Evolutionary conservation across 2,329 filamentous ascomycete genomes (phyloP).

Genomic region (Dactylellina leptospora): DNA sequence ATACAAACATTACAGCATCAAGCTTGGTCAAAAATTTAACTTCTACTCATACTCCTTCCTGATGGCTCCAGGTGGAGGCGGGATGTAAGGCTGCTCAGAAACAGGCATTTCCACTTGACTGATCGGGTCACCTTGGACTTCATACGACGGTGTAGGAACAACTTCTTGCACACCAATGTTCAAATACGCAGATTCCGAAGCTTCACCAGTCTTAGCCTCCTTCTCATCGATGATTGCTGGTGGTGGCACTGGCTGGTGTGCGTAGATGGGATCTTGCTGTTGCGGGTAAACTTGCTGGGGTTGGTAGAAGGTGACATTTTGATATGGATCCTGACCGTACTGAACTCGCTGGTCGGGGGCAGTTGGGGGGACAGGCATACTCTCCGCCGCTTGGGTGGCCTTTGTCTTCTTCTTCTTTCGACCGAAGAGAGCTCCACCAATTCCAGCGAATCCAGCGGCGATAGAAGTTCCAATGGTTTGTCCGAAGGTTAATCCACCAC

Average conservation of each 20-base stretch:
- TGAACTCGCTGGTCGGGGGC: conserved; percentile 6
- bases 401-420: conserved; percentile 40
- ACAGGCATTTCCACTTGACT: conserved; percentile 32
- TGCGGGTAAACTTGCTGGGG: conserved; percentile 16
- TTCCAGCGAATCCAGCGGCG: conserved; percentile 32
- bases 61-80: conserved; percentile 26
- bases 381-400: neutral
- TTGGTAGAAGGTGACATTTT: too few species aligned
- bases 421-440: conserved; percentile 26
- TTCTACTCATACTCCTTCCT: conserved; percentile 19
- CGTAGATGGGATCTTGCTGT: conserved; percentile 25
- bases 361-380: conserved; percentile 38
- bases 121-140: conserved; percentile 21
- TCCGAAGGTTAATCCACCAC: conserved; percentile 22
- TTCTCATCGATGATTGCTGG: conserved; percentile 25
- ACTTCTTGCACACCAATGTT: conserved; percentile 45
- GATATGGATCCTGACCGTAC: too few species aligned
- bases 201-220: conserved; percentile 31
- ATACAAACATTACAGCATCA: too few species aligned
- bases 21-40: conserved; percentile 58
- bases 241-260: conserved; percentile 23
- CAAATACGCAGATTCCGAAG: neutral
- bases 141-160: conserved; percentile 38
- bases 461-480: conserved; percentile 24
- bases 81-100: conserved; percentile 40